Percentiles rank a stretch among this genome's conserved stretches.
phyloP scores from a whole-genome alignment of 495 filamentous ascomycete species.

The Xylaria scruposa region DNA sequence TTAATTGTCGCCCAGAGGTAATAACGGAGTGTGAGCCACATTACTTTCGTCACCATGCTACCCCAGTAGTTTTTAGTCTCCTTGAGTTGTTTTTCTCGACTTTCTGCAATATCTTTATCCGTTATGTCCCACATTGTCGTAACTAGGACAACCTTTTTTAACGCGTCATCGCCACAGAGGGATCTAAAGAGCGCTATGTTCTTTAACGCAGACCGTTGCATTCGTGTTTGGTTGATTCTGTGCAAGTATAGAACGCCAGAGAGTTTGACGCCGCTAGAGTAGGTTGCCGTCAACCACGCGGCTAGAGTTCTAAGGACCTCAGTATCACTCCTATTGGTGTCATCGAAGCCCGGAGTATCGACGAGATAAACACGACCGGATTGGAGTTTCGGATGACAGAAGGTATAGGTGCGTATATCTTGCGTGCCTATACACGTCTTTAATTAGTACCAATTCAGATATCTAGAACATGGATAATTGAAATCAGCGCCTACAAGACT shows the following conservation, averaged over 20 bases:
- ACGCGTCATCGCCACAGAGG: constrained; percentile 46
- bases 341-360: constrained; percentile 54
- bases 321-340: constrained; percentile 41
- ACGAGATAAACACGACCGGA: constrained; percentile 33
- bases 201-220: constrained; percentile 46
- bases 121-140: constrained; percentile 55
- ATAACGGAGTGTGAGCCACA: not conserved
- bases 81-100: constrained; percentile 43
- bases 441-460: not conserved
- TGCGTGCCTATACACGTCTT: constrained; percentile 44
- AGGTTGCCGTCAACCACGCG: constrained; percentile 28
- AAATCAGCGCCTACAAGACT: constrained; percentile 35
- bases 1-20: not conserved
- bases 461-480: not conserved
- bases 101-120: constrained; percentile 25
- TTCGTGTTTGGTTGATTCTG: constrained; percentile 48
- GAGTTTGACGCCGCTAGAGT: constrained; percentile 20
- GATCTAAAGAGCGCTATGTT: constrained; percentile 53
- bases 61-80: constrained; percentile 45
- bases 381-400: not conserved
- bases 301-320: constrained; percentile 49
- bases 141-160: constrained; percentile 49
- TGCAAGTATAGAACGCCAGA: constrained; percentile 55
- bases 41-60: constrained; percentile 36
- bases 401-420: constrained; percentile 8